Evolutionary conservation across 1,284 basidiomycete genomes (phyloP), one percentile per base, ranked within the genome.

Genomic region (Austropuccinia psidii): DNA sequence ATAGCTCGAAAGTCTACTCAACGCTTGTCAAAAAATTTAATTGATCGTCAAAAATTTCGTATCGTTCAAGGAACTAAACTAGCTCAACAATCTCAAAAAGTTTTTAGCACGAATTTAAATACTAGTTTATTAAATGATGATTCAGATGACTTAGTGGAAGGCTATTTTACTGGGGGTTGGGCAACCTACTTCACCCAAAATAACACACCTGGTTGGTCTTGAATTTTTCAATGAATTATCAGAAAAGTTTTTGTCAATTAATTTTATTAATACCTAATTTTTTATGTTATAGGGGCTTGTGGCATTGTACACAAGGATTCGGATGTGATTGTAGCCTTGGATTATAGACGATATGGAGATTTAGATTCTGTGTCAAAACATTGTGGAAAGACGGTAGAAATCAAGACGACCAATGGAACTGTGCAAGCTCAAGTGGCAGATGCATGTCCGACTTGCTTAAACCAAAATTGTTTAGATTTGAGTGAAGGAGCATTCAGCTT

Each of bases 371-470:
- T 64, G 35, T 69, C 67, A 15, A 45, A 47, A 21, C 21, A 69
- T 57, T 69, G 67, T 35, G 52, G 54, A 7, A 69, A 45, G 41
- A 69, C 54, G 47, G 67, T 69, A 7, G 39, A 45, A 19, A 69
- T 69, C 43, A 69, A 52, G 17, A 60, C 39, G 27, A 39, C 50
- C 15, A 27, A 31, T n/a, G 49, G 11, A 17, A 64, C 61, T 5
- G 49, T 64, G 13, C 19, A 5, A 0, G 61, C 61, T 6, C 45
- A 47, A 31, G 74, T 75, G 17, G 74, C 74, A 8, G 74, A 75
- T 64, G 74, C 68, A 29, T 75, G 74, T 35, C 74, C 74, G 1
- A 62, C 74, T n/a, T 75, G 74, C 54, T 57, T 69, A 35, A 75
- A 75, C 49, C 33, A 21, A 37, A 70, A 70, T 33, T 69, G 60